Evolutionary conservation across 1,284 basidiomycete species (phyloP).

Genomic region (Mrakiaceae sp.): DNA sequence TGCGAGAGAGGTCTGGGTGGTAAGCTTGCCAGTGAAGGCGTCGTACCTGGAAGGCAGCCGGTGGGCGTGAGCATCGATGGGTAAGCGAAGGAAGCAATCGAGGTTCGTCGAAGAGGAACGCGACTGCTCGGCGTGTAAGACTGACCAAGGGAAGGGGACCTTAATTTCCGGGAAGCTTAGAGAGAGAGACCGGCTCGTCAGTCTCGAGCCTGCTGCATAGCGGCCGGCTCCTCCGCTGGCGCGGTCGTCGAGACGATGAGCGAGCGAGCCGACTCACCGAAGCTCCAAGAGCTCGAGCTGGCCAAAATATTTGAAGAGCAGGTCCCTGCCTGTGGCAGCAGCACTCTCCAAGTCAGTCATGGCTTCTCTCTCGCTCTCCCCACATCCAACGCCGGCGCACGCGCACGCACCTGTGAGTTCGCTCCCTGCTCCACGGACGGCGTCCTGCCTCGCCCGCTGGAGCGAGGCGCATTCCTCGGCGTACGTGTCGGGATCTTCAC

Average conservation of each 20-base stretch:
- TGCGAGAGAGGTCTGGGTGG: slow-evolving; percentile 89
- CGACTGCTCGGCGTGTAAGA: neutral
- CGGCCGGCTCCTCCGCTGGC: too few species aligned
- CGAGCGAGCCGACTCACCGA: too few species aligned
- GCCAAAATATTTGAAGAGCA: slow-evolving; percentile 98
- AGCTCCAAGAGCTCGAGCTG: slow-evolving; percentile 91
- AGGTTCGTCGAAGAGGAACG: neutral
- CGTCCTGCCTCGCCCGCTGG: slow-evolving; percentile 86
- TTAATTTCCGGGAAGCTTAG: slow-evolving; percentile 90
- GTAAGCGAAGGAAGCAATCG: neutral
- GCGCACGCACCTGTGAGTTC: slow-evolving; percentile 63
- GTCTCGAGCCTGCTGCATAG: too few species aligned
- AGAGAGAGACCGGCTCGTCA: too few species aligned
- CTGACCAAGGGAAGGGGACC: slow-evolving; percentile 79
- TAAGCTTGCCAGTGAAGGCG: slow-evolving; percentile 86
- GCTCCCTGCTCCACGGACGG: slow-evolving; percentile 85
- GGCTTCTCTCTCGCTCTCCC: neutral
- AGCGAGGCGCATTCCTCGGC: slow-evolving; percentile 69
- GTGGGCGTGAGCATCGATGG: neutral
- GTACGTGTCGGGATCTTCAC: slow-evolving; percentile 83
- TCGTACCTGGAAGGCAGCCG: slow-evolving; percentile 50
- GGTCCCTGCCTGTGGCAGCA: slow-evolving; percentile 55
- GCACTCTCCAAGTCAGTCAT: neutral
- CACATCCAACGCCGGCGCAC: neutral
- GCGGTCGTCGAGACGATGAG: too few species aligned